These are phyloP conservation scores for Verbena officinalis DNA, from an alignment of 257 asterid species.

Conservation along the genomic window DNA sequence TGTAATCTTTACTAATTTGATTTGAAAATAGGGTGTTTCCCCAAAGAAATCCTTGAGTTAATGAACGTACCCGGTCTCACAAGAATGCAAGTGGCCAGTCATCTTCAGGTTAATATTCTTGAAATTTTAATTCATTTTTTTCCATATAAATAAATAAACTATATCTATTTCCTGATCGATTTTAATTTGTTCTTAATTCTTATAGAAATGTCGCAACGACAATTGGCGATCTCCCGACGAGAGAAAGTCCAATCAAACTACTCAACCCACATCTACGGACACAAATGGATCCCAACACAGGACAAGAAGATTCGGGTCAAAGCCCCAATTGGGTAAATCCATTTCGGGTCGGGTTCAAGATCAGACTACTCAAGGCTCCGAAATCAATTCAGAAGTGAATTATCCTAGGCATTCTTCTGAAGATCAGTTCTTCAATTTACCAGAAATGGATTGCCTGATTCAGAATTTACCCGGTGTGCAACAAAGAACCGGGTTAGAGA, in stretches of 20 bases:
- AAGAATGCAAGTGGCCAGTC: slow-evolving; percentile 65
- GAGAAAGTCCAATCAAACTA: slow-evolving; percentile 12
- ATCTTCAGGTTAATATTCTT: slow-evolving; percentile 46
- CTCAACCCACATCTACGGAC: neutral
- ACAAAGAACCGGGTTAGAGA: slow-evolving; percentile 10
- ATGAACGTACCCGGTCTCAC: slow-evolving; percentile 57
- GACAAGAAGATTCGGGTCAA: slow-evolving; percentile 47
- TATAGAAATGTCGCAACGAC: slow-evolving; percentile 51
- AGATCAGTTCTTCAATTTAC: slow-evolving; percentile 33
- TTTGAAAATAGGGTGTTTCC: slow-evolving; percentile 45
- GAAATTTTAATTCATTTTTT: neutral
- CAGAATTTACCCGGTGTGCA: slow-evolving; percentile 17
- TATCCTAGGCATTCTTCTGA: neutral
- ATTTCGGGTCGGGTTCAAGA: neutral
- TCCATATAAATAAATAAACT: neutral
- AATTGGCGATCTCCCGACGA: slow-evolving; percentile 46
- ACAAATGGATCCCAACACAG: slow-evolving; percentile 4
- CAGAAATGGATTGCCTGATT: slow-evolving; percentile 25
- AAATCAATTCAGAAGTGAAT: slow-evolving; percentile 6
- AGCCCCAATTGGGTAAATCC: slow-evolving; percentile 32
- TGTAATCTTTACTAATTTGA: neutral
- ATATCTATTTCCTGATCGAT: too few species aligned
- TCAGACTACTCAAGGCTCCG: slow-evolving; percentile 9
- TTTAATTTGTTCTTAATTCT: too few species aligned
- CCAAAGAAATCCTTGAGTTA: slow-evolving; percentile 42